Evolutionary conservation across 2,329 filamentous ascomycete genomes (phyloP), one percentile per base, ranked within the genome.

Genomic region (Aspergillus carbonarius): DNA sequence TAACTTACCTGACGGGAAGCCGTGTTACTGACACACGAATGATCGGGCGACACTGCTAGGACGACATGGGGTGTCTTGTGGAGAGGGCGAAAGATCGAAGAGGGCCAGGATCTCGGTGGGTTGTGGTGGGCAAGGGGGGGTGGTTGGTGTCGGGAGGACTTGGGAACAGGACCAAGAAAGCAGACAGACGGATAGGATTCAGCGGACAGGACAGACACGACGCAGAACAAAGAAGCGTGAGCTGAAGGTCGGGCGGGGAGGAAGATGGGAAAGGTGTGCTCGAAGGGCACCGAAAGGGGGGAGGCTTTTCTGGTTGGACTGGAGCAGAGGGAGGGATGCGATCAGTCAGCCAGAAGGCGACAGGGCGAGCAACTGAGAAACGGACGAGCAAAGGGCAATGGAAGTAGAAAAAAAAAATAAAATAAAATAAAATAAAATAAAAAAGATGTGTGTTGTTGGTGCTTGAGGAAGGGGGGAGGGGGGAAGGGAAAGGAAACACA

Each of bases 11-110:
- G 68, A 68, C 64, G 64, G 65, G 61, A 65, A 64, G 62, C 61
- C 65, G 67, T 63, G 63, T 66, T 70, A 61, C 64, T 67, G 63
- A 66, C 66, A 68, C 60, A 68, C 60, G 62, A 66, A 63, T 64
- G 61, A 71, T 62, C 60, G 56, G 53, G 35, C 39, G 56, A 63
- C 60, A 60, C 59, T 65, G 62, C 62, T 72, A 70, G 54, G 64
- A 66, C 69, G 68, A 72, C 71, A 72, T 72, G 63, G 63, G 58
- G 68, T 48, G 49, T 39, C 54, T 55, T 34, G 46, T 54, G 48
- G 56, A 60, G 56, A 59, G 44, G 27, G 40, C 54, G 49, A 61
- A 34, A 42, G 51, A 25, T 54, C 37, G 40, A 54, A 44, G 37
- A 37, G 52, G 39, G 54, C 54, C 55, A 61, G 48, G 59, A 53